Conservation (phyloP, 192 early-diverging fungal genomes). For the Coemansia sp. region DNA sequence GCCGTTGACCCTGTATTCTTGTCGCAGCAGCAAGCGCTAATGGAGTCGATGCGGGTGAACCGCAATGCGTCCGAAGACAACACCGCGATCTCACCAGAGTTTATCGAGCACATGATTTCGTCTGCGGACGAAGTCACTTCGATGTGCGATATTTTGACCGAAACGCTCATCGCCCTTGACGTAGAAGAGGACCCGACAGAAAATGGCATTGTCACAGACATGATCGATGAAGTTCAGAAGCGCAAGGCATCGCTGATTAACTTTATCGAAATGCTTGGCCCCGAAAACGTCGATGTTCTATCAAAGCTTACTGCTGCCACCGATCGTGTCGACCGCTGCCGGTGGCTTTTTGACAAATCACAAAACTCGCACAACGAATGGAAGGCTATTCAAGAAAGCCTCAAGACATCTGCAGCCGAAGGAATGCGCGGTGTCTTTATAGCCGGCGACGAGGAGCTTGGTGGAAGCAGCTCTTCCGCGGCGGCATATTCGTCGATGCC, state of each 20-base stretch:
- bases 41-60: conserved; percentile 11
- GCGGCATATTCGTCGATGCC: neutral
- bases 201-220: conserved; percentile 38
- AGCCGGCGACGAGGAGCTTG: neutral
- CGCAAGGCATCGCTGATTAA: conserved; percentile 35
- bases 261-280: conserved; percentile 41
- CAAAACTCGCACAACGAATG: conserved; percentile 49
- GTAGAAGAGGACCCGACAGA: conserved; percentile 41
- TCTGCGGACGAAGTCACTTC: conserved; percentile 35
- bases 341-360: conserved; percentile 44
- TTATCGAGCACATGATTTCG: conserved; percentile 39
- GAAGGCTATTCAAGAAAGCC: conserved; percentile 51
- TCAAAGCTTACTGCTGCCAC: conserved; percentile 20
- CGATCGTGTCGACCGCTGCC: conserved; percentile 29
- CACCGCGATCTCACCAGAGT: conserved; percentile 30
- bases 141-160: conserved; percentile 49
- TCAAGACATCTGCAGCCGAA: conserved; percentile 24
- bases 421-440: conserved; percentile 12
- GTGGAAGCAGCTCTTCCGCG: conserved; percentile 8
- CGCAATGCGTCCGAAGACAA: neutral
- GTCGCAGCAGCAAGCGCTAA: conserved; percentile 37
- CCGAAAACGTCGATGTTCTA: conserved; percentile 22
- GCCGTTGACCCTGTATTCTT: conserved; percentile 25
- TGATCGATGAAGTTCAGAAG: conserved; percentile 33
- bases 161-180: conserved; percentile 42